Percentiles rank a stretch among this genome's conserved stretches.
Conservation (phyloP, 257 asterid species). For the Anisodus acutangulus region DNA sequence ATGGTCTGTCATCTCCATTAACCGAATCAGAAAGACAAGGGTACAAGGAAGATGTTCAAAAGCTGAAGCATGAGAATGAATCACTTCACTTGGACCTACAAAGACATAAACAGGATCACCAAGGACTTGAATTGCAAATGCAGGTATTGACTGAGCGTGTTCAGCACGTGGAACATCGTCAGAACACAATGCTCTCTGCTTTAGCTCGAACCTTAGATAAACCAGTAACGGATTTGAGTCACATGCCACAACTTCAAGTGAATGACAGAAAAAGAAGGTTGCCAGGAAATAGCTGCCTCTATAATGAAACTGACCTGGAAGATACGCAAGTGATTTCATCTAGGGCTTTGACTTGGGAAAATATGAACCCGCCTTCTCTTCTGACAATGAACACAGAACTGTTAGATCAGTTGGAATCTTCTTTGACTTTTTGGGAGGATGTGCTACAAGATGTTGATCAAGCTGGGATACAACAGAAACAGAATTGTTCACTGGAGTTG, state of each 20-base stretch:
- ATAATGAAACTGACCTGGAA: slow-evolving; percentile 46
- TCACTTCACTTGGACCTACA: slow-evolving; percentile 55
- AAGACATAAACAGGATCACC: slow-evolving; percentile 57
- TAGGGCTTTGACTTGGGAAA: slow-evolving; percentile 42
- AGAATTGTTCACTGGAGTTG: slow-evolving; percentile 47
- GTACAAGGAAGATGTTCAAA: slow-evolving; percentile 65
- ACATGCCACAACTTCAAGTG: slow-evolving; percentile 48
- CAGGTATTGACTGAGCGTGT: slow-evolving; percentile 51
- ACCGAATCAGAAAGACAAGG: slow-evolving; percentile 69
- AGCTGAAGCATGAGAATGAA: slow-evolving; percentile 61
- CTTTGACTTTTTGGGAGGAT: slow-evolving; percentile 68
- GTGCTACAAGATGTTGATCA: slow-evolving; percentile 51
- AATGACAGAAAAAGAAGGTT: slow-evolving; percentile 72
- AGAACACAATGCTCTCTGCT: slow-evolving; percentile 58
- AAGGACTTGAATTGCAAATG: slow-evolving; percentile 53
- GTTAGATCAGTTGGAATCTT: slow-evolving; percentile 66
- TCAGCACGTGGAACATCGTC: slow-evolving; percentile 51
- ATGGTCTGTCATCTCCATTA: slow-evolving; percentile 47
- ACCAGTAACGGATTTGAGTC: slow-evolving; percentile 49
- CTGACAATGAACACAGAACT: slow-evolving; percentile 49
- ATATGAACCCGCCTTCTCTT: slow-evolving; percentile 49
- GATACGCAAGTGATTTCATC: slow-evolving; percentile 47
- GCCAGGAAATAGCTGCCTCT: slow-evolving; percentile 52
- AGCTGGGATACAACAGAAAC: slow-evolving; percentile 42
- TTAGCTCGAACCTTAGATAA: slow-evolving; percentile 51